Evolutionary conservation across 2,329 filamentous ascomycete species (phyloP), one percentile per base, ranked within the genome.

Genomic region (Trichoderma sp.): DNA sequence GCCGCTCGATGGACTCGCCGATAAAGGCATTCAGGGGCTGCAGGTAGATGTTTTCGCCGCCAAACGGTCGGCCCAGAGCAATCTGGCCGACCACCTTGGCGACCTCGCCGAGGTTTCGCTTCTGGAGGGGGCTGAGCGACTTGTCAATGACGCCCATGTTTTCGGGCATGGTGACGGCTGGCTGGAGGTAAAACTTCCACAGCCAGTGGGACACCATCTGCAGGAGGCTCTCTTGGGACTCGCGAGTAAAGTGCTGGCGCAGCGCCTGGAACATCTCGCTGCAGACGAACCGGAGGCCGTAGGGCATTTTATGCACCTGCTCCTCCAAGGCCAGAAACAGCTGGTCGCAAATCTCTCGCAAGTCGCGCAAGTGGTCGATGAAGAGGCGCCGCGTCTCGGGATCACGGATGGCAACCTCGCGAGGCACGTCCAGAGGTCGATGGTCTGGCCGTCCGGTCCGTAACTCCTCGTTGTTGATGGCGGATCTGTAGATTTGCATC

Each of bases 401-500:
- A 73, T 99, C 95, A 70, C 93, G 90, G 75, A 99, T 97, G n/a
- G 95, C 95, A 70, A 96, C 84, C 75, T 99, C 95, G 68, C 93
- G 87, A 0, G 92, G 90, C 41, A 99, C 89, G 70, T 97, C 93
- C 15, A 92, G 87, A 41, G 88, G 90, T 68, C 95, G 86, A 57
- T 85, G 86, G 75, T 93, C 97, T 21, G 92, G 88, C 69, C 88
- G 87, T 5, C 95, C 95, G 0, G 95, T 99, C 19, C 92, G 89
- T 26, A 99, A 86, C 78, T 99, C 95, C 77, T 98, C 94, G 72
- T 99, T 97, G 79, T 96, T 98, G 79, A 99, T 96, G 15, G 92
- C 89, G 5, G 93, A 95, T 48, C 91, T 88, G 78, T 99, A 98
- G 65, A 99, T 99, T 71, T 98, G 94, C 82, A 98, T 90, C 0